Conservation (phyloP, 2,329 filamentous ascomycete species). For the Microthyrium microscopicum region DNA sequence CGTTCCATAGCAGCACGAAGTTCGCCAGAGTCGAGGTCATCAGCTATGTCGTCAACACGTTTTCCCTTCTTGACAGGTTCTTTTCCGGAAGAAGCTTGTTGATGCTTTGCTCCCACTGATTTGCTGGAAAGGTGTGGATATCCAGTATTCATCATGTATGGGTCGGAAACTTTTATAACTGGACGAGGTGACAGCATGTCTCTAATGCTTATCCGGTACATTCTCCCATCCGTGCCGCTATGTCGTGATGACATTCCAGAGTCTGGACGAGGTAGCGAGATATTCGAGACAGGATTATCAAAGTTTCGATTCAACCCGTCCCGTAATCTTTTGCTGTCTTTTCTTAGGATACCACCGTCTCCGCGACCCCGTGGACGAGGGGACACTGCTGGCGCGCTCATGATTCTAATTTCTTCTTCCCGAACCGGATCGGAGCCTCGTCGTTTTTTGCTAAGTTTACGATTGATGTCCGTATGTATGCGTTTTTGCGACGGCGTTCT, state of each 20-base stretch:
- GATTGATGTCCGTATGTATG: conserved; percentile 28
- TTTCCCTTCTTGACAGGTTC: conserved; percentile 30
- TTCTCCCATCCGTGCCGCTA: conserved; percentile 53
- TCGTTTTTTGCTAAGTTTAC: conserved; percentile 57
- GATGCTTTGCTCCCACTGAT: background rate
- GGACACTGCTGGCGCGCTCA: conserved; percentile 54
- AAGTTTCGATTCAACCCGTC: conserved; percentile 38
- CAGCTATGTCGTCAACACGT: conserved; percentile 53
- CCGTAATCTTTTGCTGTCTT: conserved; percentile 49
- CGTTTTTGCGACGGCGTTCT: conserved; percentile 15
- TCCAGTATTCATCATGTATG: conserved; percentile 25
- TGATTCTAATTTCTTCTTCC: conserved; percentile 75
- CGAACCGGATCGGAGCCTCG: conserved; percentile 59
- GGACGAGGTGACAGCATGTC: conserved; percentile 75
- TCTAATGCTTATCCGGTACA: conserved; percentile 66
- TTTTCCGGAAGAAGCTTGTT: conserved; percentile 3
- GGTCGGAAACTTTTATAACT: conserved; percentile 60
- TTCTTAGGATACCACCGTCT: conserved; percentile 42
- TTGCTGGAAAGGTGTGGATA: background rate
- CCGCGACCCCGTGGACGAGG: conserved; percentile 38
- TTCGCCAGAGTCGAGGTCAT: conserved; percentile 70
- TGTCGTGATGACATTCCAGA: conserved; percentile 66
- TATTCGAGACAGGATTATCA: conserved; percentile 49
- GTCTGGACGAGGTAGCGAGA: conserved; percentile 56
- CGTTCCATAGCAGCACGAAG: conserved; percentile 80